Evolutionary conservation across 2,329 filamentous ascomycete species (phyloP), one percentile per base, ranked within the genome.

Genomic region (Aspergillus sp.): DNA sequence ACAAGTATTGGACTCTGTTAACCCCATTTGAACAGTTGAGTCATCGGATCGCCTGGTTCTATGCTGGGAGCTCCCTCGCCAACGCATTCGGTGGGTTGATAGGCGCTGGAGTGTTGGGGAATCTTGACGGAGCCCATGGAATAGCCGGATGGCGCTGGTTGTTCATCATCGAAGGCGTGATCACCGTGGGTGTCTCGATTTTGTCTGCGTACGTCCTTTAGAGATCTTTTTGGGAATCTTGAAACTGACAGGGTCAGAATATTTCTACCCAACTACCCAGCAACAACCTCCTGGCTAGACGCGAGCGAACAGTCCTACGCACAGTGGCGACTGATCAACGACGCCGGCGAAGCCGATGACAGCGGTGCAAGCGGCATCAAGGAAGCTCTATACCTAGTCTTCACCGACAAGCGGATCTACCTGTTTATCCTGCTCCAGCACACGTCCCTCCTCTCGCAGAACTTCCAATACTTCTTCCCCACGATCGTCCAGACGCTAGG

Each of bases 391-490:
- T 75, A 73, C 57, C 20, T 66, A 3, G 64, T 69, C 4, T 55
- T 69, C 41, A 58, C 55, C 1, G 66, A 68, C 32, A 63, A 60
- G 17, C 67, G 68, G 11, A 70, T 69, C 47, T 70, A 71, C 45
- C 60, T 71, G 6, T 74, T 79, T 10, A 75, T 76, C 4, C 52
- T 77, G 7, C 75, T 79, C 60, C 76, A 79, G 56, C 77, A 79
- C 59, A 69, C 75, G 58, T 74, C 74, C 2, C 76, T 78, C 48
- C 67, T 77, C 45, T 71, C 75, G 0, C 80, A 83, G 60, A 81
- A 79, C 1, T 85, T 86, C 60, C 81, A 84, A 43, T 86, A 86
- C 63, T 86, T 86, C 71, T 87, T 87, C 68, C 85, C 85, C 0
- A 82, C 78, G 0, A 84, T 88, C 38, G 81, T 87, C 1, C 76